phyloP scores from a whole-genome alignment of 163 green algal genomes.

The Picocystis sp. region DNA sequence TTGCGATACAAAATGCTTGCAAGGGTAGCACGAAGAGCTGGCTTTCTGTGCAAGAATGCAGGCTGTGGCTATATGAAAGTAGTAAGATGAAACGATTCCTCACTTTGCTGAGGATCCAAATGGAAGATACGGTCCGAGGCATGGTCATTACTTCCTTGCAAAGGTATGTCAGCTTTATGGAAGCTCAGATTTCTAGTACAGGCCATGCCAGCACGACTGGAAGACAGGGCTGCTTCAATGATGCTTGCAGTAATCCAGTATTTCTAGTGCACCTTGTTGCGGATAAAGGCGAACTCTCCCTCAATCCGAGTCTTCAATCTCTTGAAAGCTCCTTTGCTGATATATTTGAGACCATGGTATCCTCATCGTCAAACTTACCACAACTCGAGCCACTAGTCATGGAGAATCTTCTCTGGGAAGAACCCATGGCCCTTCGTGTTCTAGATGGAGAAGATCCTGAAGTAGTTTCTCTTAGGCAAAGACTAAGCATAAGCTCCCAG shows the following conservation, averaged over 20 bases:
- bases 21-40: too few species aligned
- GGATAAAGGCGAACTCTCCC: background rate
- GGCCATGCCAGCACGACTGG: constrained; percentile 15
- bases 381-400: constrained; percentile 59
- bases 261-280: background rate
- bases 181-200: constrained; percentile 19
- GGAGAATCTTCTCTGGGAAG: constrained; percentile 54
- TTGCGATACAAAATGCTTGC: too few species aligned
- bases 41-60: too few species aligned
- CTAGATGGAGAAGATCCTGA: constrained; percentile 24
- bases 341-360: constrained; percentile 27
- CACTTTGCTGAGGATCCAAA: constrained; percentile 30
- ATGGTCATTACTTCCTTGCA: constrained; percentile 39
- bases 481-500: constrained; percentile 6
- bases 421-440: constrained; percentile 25
- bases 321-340: constrained; percentile 24
- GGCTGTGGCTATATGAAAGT: constrained; percentile 28
- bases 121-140: constrained; percentile 61
- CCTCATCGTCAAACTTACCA: constrained; percentile 29
- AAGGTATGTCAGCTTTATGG: constrained; percentile 30
- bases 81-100: constrained; percentile 48
- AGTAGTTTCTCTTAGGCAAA: constrained; percentile 15
- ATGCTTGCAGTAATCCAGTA: background rate
- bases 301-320: background rate
- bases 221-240: background rate